Evolutionary conservation across 331 rosid genomes (phyloP).

Genomic region (Spiraea crenata): DNA sequence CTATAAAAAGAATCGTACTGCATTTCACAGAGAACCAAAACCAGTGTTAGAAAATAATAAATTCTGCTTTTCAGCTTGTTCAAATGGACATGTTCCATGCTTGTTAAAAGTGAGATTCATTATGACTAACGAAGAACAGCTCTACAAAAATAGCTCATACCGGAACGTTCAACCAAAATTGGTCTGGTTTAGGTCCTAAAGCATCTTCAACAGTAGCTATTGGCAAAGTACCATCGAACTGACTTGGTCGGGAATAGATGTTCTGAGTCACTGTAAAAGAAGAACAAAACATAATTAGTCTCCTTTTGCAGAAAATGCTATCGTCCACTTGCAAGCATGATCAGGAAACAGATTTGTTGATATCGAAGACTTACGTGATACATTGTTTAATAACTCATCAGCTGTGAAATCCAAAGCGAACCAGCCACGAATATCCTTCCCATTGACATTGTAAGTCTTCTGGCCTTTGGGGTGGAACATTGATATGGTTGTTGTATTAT

Average conservation of each 20-base stretch:
- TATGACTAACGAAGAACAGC: neutral
- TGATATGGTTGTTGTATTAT: conserved; percentile 50
- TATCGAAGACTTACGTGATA: conserved; percentile 41
- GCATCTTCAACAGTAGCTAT: conserved; percentile 46
- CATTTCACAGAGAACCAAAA: conserved; percentile 32
- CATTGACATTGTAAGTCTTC: conserved; percentile 45
- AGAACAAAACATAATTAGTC: neutral
- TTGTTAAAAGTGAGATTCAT: too few species aligned
- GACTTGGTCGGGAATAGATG: conserved; percentile 48
- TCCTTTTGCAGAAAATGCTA: neutral
- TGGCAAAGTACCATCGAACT: conserved; percentile 40
- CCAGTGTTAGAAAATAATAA: neutral
- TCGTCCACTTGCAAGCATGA: neutral
- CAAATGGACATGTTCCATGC: too few species aligned
- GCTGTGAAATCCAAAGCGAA: conserved; percentile 52
- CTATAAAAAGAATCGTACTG: conserved; percentile 68
- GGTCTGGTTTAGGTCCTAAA: conserved; percentile 3
- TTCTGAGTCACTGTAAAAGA: conserved; percentile 57
- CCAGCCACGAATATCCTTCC: conserved; percentile 52
- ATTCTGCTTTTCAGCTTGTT: too few species aligned
- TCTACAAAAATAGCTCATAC: conserved; percentile 26
- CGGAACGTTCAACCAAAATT: conserved; percentile 74
- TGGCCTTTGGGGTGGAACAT: conserved; percentile 30
- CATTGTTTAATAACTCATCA: conserved; percentile 28
- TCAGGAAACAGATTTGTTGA: neutral